These are phyloP conservation scores for Phanerodontia chrysosporium DNA, from an alignment of 768 basidiomycete genomes.

Conservation along the genomic window DNA sequence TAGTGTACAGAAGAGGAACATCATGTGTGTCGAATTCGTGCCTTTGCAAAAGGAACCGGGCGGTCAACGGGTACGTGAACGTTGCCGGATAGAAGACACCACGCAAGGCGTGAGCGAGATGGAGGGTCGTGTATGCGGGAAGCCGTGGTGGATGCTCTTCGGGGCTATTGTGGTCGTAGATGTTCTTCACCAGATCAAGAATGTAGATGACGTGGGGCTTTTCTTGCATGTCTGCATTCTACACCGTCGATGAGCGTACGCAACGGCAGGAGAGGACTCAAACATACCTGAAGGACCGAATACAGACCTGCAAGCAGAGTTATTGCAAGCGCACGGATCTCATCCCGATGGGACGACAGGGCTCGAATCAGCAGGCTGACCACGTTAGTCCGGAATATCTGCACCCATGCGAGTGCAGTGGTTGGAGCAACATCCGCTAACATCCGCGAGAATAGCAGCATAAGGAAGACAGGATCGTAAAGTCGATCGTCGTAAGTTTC, in stretches of 20 bases:
- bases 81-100: slow-evolving; percentile 84
- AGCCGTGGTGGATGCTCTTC: slow-evolving; percentile 48
- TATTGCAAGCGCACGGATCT: slow-evolving; percentile 56
- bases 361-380: slow-evolving; percentile 69
- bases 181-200: slow-evolving; percentile 60
- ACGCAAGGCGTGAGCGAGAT: slow-evolving; percentile 78
- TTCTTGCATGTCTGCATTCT: slow-evolving; percentile 72
- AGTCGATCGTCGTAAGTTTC: slow-evolving; percentile 31
- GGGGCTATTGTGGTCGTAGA: slow-evolving; percentile 37
- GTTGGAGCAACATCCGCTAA: slow-evolving; percentile 55
- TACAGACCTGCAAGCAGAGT: slow-evolving; percentile 60
- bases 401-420: slow-evolving; percentile 76
- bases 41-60: slow-evolving; percentile 87
- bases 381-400: slow-evolving; percentile 78
- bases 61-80: slow-evolving; percentile 82
- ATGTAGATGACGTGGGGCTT: slow-evolving; percentile 69
- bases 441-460: slow-evolving; percentile 62
- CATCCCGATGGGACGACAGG: slow-evolving; percentile 60
- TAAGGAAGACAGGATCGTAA: slow-evolving; percentile 81
- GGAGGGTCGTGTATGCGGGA: slow-evolving; percentile 74
- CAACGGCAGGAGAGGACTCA: not conserved
- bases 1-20: slow-evolving; percentile 85
- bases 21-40: slow-evolving; percentile 75
- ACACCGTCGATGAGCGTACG: not conserved
- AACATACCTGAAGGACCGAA: slow-evolving; percentile 54